Evolutionary conservation across 805 yeast genomes (phyloP).

Genomic region (Ogataea saltuana): DNA sequence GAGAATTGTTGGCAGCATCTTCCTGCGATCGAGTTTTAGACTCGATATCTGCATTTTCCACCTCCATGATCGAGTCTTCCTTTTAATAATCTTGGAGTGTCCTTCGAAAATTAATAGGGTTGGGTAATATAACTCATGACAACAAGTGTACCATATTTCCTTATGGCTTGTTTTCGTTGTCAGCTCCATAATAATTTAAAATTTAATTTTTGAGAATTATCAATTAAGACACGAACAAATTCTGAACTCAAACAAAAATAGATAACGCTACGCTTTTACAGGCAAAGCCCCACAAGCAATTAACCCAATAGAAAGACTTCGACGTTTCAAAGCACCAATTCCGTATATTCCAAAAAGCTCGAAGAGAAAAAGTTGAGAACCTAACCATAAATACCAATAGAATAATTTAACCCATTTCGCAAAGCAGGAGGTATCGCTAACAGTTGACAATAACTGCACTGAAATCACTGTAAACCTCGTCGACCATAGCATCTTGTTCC

Average conservation of each 20-base stretch:
- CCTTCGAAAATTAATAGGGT: too few relatives aligned
- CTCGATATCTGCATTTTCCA: constrained; percentile 1
- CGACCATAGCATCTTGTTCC: constrained; percentile 11
- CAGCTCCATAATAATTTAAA: constrained; percentile 1
- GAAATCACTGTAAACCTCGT: constrained; percentile 12
- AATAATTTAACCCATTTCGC: neutral
- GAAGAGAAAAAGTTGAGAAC: too few relatives aligned
- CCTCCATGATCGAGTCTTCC: neutral
- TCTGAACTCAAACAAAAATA: neutral
- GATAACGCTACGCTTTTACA: neutral
- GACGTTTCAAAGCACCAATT: neutral
- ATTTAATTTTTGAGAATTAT: constrained; percentile 1
- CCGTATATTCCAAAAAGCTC: too few relatives aligned
- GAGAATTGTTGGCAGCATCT: constrained; percentile 2
- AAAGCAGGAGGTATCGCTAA: constrained; percentile 1
- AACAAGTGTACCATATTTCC: neutral
- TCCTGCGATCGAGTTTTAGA: constrained; percentile 3
- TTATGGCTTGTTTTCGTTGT: constrained; percentile 6
- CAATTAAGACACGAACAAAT: constrained; percentile 3
- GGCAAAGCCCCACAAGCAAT: neutral
- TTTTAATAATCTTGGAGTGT: too few relatives aligned
- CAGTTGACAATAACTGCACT: constrained; percentile 12
- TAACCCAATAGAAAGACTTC: neutral
- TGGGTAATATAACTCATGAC: too few relatives aligned
- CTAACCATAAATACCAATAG: neutral